phyloP scores from a whole-genome alignment of 2,329 filamentous ascomycete genomes.

The Penicillium griseofulvum region DNA sequence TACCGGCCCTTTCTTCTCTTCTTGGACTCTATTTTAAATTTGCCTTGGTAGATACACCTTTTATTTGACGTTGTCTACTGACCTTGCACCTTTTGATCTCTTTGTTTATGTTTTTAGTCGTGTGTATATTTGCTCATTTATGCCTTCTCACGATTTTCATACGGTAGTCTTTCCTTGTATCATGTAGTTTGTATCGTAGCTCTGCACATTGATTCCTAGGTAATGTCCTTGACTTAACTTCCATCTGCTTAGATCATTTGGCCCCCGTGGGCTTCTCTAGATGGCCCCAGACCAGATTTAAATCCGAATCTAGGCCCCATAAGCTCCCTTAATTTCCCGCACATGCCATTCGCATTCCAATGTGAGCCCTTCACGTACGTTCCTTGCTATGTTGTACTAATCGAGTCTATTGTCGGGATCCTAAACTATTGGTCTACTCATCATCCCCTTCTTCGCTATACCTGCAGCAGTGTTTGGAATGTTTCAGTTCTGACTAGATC shows the following conservation, averaged over 20 bases:
- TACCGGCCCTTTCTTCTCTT: slow-evolving; percentile 12
- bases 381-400: neutral
- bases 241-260: too few species aligned
- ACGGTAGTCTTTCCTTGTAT: neutral
- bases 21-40: slow-evolving; percentile 25
- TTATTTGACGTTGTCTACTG: slow-evolving; percentile 32
- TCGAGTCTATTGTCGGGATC: neutral
- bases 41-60: slow-evolving; percentile 30
- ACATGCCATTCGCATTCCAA: neutral
- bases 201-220: too few species aligned
- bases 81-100: slow-evolving; percentile 24
- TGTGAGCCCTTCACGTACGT: neutral
- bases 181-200: neutral
- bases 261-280: too few species aligned
- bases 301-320: neutral
- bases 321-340: neutral
- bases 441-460: neutral
- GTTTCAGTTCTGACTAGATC: neutral
- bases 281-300: too few species aligned
- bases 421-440: neutral
- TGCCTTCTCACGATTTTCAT: slow-evolving; percentile 19
- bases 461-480: neutral
- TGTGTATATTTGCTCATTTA: slow-evolving; percentile 27
- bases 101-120: slow-evolving; percentile 18
- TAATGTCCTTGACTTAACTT: too few species aligned